Evolutionary conservation across 73 alveolate genomes (phyloP).

Genomic region (Blepharisma stoltei): DNA sequence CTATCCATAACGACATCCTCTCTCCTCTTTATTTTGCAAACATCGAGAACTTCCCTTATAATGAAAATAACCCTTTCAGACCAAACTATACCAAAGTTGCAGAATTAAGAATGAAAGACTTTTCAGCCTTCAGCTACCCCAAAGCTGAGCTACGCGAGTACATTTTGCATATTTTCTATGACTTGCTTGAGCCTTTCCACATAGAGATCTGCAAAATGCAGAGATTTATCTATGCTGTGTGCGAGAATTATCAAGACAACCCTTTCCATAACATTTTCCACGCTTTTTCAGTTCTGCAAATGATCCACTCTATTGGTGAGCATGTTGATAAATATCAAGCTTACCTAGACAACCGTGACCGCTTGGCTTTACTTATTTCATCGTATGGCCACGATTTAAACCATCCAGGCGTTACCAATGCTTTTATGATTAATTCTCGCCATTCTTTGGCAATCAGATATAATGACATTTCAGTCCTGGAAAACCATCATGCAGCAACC

Average conservation of each 20-base stretch:
- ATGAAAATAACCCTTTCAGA: neutral
- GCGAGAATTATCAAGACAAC: constrained; percentile 29
- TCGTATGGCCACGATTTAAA: constrained; percentile 81
- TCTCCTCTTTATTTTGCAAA: constrained; percentile 21
- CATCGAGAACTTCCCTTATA: constrained; percentile 3
- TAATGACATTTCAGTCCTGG: constrained; percentile 80
- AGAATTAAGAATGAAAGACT: neutral
- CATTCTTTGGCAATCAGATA: constrained; percentile 62
- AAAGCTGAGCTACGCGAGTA: constrained; percentile 15
- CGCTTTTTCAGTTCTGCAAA: constrained; percentile 26
- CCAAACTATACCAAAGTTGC: neutral
- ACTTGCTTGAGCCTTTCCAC: neutral
- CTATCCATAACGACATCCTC: constrained; percentile 8
- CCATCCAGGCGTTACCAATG: constrained; percentile 88
- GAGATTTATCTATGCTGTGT: constrained; percentile 1
- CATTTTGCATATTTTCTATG: neutral
- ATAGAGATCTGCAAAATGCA: constrained; percentile 21
- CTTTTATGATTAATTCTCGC: constrained; percentile 56
- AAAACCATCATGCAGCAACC: constrained; percentile 81
- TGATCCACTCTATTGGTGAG: neutral
- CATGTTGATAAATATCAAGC: neutral
- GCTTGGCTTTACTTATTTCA: constrained; percentile 40
- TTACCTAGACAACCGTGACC: constrained; percentile 5
- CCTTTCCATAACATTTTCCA: constrained; percentile 31
- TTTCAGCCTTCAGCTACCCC: neutral